Evolutionary conservation across 768 basidiomycete genomes (phyloP).

Genomic region (Pulveroboletus ravenelii): DNA sequence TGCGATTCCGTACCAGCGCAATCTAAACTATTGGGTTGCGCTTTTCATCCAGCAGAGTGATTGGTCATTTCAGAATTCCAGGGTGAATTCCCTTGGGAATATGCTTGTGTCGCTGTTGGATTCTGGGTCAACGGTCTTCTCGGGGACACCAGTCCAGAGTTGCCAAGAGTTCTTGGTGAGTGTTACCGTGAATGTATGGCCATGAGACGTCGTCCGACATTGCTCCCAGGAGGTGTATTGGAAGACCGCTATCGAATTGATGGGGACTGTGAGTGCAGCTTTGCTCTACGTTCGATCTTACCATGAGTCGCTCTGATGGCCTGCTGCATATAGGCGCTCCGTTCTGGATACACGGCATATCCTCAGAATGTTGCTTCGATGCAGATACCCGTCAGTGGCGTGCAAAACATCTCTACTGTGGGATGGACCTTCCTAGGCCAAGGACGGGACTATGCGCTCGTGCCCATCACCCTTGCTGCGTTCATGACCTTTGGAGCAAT

Average conservation of each 20-base stretch:
- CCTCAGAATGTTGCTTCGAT: background rate
- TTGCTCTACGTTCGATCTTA: background rate
- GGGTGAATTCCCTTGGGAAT: constrained; percentile 3
- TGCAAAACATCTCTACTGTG: background rate
- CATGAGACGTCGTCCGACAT: background rate
- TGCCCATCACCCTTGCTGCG: background rate
- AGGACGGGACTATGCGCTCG: background rate
- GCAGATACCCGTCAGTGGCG: background rate
- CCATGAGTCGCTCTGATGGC: background rate
- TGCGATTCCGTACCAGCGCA: background rate
- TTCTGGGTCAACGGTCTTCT: background rate
- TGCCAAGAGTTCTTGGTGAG: constrained; percentile 1
- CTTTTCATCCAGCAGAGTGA: background rate
- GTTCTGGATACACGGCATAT: background rate
- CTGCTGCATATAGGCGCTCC: background rate
- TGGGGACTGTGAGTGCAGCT: background rate
- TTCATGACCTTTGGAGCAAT: background rate
- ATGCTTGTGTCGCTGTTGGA: background rate
- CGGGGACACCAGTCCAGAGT: background rate
- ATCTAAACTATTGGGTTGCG: background rate
- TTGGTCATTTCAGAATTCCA: background rate
- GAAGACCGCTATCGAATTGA: background rate
- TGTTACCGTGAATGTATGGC: background rate
- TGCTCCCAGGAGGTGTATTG: background rate
- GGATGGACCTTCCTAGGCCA: background rate